Conservation (phyloP, 331 rosid species). For the Quercus tomentella region DNA sequence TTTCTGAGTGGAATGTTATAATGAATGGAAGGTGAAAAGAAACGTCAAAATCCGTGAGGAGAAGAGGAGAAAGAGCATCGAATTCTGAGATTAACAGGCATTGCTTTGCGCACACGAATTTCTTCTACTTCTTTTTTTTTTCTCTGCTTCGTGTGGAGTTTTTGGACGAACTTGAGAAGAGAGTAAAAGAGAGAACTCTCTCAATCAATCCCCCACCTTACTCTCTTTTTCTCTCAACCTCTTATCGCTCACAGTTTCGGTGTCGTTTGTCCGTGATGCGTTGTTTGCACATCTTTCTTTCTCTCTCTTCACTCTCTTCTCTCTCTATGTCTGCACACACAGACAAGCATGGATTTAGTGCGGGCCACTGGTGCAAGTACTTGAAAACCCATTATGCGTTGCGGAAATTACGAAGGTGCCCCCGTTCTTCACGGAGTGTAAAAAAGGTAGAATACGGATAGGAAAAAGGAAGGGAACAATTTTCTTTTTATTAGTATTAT, state of each 20-base stretch:
- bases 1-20: neutral
- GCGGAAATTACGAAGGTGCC: slow-evolving; percentile 9
- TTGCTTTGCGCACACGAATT: slow-evolving; percentile 61
- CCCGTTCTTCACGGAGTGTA: slow-evolving; percentile 14
- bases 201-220: neutral
- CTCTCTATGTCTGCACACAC: neutral
- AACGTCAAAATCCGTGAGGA: slow-evolving; percentile 22
- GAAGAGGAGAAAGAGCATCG: slow-evolving; percentile 18
- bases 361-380: neutral
- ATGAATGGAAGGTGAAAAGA: neutral
- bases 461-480: neutral
- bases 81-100: slow-evolving; percentile 46
- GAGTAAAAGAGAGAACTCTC: neutral
- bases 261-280: slow-evolving; percentile 26
- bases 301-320: neutral
- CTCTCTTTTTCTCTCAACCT: slow-evolving; percentile 9
- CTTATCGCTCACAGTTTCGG: slow-evolving; percentile 45
- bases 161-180: slow-evolving; percentile 19
- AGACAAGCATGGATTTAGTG: neutral
- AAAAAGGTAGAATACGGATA: slow-evolving; percentile 1
- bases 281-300: neutral
- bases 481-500: too few species aligned
- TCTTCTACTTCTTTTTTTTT: slow-evolving; percentile 19
- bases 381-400: neutral
- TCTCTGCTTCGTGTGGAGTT: slow-evolving; percentile 1